Evolutionary conservation across 2,329 filamentous ascomycete genomes (phyloP).

Genomic region (Beauveria sp.): DNA sequence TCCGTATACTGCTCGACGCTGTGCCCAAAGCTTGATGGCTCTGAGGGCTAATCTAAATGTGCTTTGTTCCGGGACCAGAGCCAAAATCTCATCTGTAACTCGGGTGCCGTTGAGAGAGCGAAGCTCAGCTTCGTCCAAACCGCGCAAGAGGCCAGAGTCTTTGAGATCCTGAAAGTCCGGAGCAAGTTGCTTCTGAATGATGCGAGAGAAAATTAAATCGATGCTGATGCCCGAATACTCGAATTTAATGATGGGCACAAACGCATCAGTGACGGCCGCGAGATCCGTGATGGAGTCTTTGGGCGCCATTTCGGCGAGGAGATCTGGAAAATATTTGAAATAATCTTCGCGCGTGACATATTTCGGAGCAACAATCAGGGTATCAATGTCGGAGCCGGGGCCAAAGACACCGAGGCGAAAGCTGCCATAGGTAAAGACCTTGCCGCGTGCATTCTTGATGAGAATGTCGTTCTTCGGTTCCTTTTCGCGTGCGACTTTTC

Average conservation of each 20-base stretch:
- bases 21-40: conserved; percentile 94
- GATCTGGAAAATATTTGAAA: conserved; percentile 77
- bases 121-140: conserved; percentile 78
- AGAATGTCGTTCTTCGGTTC: conserved; percentile 65
- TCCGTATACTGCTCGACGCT: conserved; percentile 84
- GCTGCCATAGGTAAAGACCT: conserved; percentile 93
- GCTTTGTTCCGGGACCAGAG: conserved; percentile 79
- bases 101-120: conserved; percentile 89
- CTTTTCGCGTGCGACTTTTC: conserved; percentile 67
- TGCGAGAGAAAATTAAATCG: conserved; percentile 81
- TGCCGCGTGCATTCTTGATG: conserved; percentile 77
- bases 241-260: conserved; percentile 96
- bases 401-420: conserved; percentile 91
- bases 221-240: conserved; percentile 88
- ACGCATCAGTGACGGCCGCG: conserved; percentile 79
- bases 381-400: conserved; percentile 96
- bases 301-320: conserved; percentile 69
- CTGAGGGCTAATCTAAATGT: conserved; percentile 85
- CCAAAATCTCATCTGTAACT: conserved; percentile 87
- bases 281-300: conserved; percentile 77
- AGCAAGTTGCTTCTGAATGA: conserved; percentile 64
- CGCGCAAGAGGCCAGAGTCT: conserved; percentile 77
- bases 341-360: conserved; percentile 87
- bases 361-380: conserved; percentile 83
- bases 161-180: conserved; percentile 61